phyloP scores from a whole-genome alignment of 805 yeast genomes.

The Zygotorulaspora chibaensis region DNA sequence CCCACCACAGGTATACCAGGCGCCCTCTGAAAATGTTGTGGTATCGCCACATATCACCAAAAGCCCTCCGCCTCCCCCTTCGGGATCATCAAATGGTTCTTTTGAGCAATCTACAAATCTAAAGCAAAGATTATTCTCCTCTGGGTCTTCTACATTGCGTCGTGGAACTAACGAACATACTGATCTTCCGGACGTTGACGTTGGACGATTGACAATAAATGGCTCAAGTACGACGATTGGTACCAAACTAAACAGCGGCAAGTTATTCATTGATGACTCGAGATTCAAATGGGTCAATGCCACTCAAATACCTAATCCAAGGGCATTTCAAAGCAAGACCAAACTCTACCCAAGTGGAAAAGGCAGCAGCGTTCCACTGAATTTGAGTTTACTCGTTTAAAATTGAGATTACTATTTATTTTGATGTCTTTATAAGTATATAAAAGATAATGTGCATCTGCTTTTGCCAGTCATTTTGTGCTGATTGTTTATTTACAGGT shows the following conservation, averaged over 20 bases:
- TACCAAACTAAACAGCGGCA: constrained; percentile 23
- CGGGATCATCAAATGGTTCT: constrained; percentile 16
- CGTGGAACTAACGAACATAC: constrained; percentile 23
- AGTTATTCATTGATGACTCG: constrained; percentile 57
- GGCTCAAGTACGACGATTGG: constrained; percentile 30
- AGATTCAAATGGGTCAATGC: constrained; percentile 67
- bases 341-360: constrained; percentile 94
- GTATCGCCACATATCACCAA: constrained; percentile 1
- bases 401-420: neutral
- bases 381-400: constrained; percentile 42
- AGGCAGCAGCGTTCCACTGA: constrained; percentile 86
- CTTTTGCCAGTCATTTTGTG: neutral
- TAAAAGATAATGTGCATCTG: neutral
- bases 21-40: constrained; percentile 7
- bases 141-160: constrained; percentile 32
- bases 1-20: constrained; percentile 20
- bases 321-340: constrained; percentile 63
- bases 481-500: constrained; percentile 3
- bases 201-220: constrained; percentile 23
- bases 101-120: constrained; percentile 10
- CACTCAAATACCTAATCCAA: constrained; percentile 78
- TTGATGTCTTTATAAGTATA: constrained; percentile 1
- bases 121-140: constrained; percentile 31
- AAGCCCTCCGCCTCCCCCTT: constrained; percentile 17
- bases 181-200: constrained; percentile 24